Conservation (phyloP, 352 stramenopile species). For the Phytophthora foliorum region DNA sequence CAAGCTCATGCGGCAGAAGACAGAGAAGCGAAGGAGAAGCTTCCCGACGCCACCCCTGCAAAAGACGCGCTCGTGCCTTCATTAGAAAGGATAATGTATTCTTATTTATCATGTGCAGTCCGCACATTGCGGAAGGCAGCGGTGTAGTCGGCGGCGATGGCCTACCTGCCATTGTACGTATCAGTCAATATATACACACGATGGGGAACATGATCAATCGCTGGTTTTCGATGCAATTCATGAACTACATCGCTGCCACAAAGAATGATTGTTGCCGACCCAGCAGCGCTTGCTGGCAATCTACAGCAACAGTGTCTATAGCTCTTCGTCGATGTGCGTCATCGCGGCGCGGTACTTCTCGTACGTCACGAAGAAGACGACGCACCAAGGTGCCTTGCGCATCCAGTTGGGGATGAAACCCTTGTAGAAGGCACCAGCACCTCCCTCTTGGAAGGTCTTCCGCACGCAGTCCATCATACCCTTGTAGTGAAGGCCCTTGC, state of each 20-base stretch:
- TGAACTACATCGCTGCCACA: conserved; percentile 8
- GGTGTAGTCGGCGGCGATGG: neutral
- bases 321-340: conserved; percentile 34
- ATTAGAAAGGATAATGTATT: conserved; percentile 46
- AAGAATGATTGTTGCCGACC: conserved; percentile 21
- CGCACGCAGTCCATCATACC: conserved; percentile 79
- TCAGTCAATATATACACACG: conserved; percentile 16
- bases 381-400: conserved; percentile 87
- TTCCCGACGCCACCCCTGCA: conserved; percentile 9
- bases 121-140: conserved; percentile 15
- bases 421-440: conserved; percentile 81
- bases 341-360: conserved; percentile 77
- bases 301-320: conserved; percentile 27
- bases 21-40: conserved; percentile 30
- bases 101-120: conserved; percentile 54
- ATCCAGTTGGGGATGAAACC: conserved; percentile 91
- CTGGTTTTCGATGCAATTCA: conserved; percentile 2
- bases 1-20: conserved; percentile 13
- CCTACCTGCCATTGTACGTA: conserved; percentile 6
- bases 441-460: conserved; percentile 79
- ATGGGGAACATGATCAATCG: conserved; percentile 4
- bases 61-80: conserved; percentile 25
- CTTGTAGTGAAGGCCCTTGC: conserved; percentile 67
- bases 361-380: conserved; percentile 91
- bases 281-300: conserved; percentile 39